A percentile compares a stretch with the other conserved stretches of the same genome.
These are phyloP conservation scores for Cercospora zeae-maydis DNA, from an alignment of 2,329 filamentous ascomycete species.

Conservation along the genomic window DNA sequence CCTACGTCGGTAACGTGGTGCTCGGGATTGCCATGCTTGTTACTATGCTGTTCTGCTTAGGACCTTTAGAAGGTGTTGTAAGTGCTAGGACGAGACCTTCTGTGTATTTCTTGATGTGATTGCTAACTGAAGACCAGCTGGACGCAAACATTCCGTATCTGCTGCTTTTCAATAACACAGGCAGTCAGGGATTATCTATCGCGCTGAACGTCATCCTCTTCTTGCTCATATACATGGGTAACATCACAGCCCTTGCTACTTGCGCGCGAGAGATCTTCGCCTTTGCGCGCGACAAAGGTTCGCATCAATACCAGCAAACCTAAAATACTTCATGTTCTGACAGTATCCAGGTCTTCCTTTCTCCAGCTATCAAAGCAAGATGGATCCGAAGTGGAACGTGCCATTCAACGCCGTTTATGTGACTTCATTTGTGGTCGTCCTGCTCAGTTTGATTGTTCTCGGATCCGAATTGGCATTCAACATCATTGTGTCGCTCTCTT, in stretches of 20 bases:
- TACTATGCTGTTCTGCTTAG: slow-evolving; percentile 34
- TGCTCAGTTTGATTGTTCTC: slow-evolving; percentile 38
- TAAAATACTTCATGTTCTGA: slow-evolving; percentile 11
- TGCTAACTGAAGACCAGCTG: slow-evolving; percentile 12
- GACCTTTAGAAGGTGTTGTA: slow-evolving; percentile 29
- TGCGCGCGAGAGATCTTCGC: slow-evolving; percentile 44
- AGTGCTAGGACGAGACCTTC: not conserved
- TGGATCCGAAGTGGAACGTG: slow-evolving; percentile 32
- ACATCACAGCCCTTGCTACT: slow-evolving; percentile 39
- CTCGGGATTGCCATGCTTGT: slow-evolving; percentile 28
- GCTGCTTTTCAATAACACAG: slow-evolving; percentile 31
- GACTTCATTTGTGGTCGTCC: slow-evolving; percentile 30
- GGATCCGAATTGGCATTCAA: slow-evolving; percentile 39
- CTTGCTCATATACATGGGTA: slow-evolving; percentile 28
- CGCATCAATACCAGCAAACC: not conserved
- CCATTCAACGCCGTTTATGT: slow-evolving; percentile 38
- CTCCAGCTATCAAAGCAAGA: slow-evolving; percentile 30
- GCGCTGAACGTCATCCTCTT: slow-evolving; percentile 31
- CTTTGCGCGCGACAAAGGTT: slow-evolving; percentile 41
- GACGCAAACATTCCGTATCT: slow-evolving; percentile 25
- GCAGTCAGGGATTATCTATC: slow-evolving; percentile 23
- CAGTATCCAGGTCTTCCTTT: slow-evolving; percentile 33
- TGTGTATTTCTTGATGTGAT: too few species aligned
- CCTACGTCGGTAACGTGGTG: slow-evolving; percentile 25
- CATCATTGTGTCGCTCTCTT: slow-evolving; percentile 37